These are phyloP conservation scores for Phaffomyces antillensis DNA, from an alignment of 805 yeast genomes.

Conservation along the genomic window DNA sequence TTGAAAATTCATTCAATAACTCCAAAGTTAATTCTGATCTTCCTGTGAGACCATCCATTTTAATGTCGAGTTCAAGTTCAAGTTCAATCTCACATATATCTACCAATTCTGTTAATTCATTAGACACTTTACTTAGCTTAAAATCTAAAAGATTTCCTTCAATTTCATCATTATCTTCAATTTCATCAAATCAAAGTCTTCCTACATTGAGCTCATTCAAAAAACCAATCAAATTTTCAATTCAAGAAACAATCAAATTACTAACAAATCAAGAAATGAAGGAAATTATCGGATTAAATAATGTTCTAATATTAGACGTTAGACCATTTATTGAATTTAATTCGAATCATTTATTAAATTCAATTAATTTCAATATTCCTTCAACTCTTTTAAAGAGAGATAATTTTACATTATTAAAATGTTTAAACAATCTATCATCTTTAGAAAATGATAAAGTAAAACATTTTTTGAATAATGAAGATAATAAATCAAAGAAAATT, in stretches of 20 bases:
- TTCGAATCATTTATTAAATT: conserved; percentile 45
- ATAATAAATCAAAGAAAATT: conserved; percentile 6
- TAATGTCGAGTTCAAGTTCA: background rate
- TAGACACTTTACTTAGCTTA: conserved; percentile 13
- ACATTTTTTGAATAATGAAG: conserved; percentile 24
- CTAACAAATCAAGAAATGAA: conserved; percentile 8
- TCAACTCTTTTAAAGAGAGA: conserved; percentile 78
- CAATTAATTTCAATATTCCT: conserved; percentile 80
- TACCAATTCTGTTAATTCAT: conserved; percentile 12
- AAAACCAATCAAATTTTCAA: conserved; percentile 13
- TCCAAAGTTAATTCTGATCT: too few species aligned
- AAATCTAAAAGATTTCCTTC: conserved; percentile 17
- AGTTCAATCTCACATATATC: conserved; percentile 7
- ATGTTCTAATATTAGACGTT: conserved; percentile 58
- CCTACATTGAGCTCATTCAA: conserved; percentile 1
- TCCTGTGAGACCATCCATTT: background rate
- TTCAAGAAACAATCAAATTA: conserved; percentile 10
- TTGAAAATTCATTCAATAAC: conserved; percentile 4
- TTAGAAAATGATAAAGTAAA: conserved; percentile 41
- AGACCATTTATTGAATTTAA: conserved; percentile 75
- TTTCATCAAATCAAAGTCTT: conserved; percentile 4
- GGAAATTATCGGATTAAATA: conserved; percentile 3
- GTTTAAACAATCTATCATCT: conserved; percentile 52
- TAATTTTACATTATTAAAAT: conserved; percentile 57
- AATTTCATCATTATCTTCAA: conserved; percentile 10